Conservation (phyloP, 345 rosid species). For the Brassica cretica region DNA sequence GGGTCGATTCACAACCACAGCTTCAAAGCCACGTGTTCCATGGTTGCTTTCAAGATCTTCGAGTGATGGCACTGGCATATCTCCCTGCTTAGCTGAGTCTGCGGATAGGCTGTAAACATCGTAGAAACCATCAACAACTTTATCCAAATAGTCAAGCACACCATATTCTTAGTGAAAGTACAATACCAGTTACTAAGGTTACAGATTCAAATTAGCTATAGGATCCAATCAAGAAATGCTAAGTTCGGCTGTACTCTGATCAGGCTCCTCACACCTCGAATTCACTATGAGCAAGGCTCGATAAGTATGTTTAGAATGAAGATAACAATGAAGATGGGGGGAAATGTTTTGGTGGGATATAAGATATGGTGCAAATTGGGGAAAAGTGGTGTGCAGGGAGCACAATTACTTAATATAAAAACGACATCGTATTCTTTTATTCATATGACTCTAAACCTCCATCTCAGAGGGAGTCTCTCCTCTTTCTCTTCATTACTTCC, state of each 20-base stretch:
- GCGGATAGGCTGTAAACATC: background rate
- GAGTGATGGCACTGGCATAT: constrained; percentile 70
- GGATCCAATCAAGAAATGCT: background rate
- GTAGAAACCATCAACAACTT: constrained; percentile 74
- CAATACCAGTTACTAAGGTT: background rate
- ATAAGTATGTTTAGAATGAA: background rate
- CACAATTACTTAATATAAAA: too few species aligned
- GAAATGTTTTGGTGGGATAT: too few species aligned
- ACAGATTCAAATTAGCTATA: background rate
- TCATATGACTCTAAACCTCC: too few species aligned
- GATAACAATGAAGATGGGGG: too few species aligned
- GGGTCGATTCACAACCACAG: constrained; percentile 67
- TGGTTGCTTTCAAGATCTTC: constrained; percentile 74
- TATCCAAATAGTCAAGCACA: constrained; percentile 92
- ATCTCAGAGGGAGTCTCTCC: too few species aligned
- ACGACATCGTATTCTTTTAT: too few species aligned
- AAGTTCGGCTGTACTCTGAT: background rate
- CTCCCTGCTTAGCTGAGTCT: constrained; percentile 57
- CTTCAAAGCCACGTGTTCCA: constrained; percentile 29
- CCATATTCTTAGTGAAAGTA: constrained; percentile 65
- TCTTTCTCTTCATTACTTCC: too few species aligned
- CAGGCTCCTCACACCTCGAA: background rate
- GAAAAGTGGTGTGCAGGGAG: too few species aligned
- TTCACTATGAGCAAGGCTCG: background rate
- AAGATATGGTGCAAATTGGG: too few species aligned